Conservation (phyloP, 768 basidiomycete species). For the Saitozyma sp. region DNA sequence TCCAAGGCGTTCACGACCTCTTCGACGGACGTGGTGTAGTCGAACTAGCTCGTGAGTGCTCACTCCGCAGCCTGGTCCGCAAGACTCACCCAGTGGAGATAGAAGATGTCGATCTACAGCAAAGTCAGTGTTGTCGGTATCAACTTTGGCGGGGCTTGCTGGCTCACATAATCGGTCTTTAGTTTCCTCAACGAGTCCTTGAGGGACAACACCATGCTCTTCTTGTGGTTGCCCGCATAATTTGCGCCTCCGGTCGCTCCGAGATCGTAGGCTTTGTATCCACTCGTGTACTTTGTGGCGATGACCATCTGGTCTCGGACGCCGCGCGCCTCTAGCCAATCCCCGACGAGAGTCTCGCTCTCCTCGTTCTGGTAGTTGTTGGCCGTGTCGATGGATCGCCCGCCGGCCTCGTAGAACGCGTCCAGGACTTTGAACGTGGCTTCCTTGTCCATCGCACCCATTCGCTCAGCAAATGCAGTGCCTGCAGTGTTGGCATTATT, state of each 20-base stretch:
- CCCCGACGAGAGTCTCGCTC: slow-evolving; percentile 55
- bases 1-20: slow-evolving; percentile 62
- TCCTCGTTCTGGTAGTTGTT: slow-evolving; percentile 53
- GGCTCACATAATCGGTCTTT: slow-evolving; percentile 57
- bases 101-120: slow-evolving; percentile 56
- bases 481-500: neutral
- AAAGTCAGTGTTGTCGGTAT: too few species aligned
- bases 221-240: slow-evolving; percentile 58
- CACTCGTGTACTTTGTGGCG: slow-evolving; percentile 53
- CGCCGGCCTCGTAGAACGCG: slow-evolving; percentile 55
- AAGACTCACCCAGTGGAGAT: slow-evolving; percentile 52
- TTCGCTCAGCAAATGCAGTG: slow-evolving; percentile 3
- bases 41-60: slow-evolving; percentile 45
- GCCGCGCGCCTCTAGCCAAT: slow-evolving; percentile 56
- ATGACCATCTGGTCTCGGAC: slow-evolving; percentile 58
- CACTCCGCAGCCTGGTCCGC: too few species aligned
- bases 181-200: slow-evolving; percentile 60
- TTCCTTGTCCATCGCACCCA: slow-evolving; percentile 48
- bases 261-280: slow-evolving; percentile 39
- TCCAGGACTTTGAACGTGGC: slow-evolving; percentile 57
- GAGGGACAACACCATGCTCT: slow-evolving; percentile 55
- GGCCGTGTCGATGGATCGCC: slow-evolving; percentile 57
- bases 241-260: slow-evolving; percentile 54
- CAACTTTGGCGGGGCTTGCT: slow-evolving; percentile 31
- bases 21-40: slow-evolving; percentile 58